Percentiles rank a stretch among this genome's conserved stretches.
phyloP scores from a whole-genome alignment of 495 filamentous ascomycete species.

The Lasiosphaeria hispida region DNA sequence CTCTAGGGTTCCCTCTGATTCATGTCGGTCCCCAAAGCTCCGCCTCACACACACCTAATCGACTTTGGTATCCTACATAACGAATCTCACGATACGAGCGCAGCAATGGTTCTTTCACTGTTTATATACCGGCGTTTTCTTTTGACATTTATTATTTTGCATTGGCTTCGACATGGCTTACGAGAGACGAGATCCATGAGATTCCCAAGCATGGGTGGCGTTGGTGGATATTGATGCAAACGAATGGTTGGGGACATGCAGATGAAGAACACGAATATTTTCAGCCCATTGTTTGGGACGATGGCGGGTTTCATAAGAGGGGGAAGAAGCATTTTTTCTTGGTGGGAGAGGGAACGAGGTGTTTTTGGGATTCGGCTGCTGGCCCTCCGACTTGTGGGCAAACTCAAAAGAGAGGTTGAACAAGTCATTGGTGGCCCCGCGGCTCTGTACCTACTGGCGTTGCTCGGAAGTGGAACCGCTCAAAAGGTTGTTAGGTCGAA shows the following conservation, averaged over 20 bases:
- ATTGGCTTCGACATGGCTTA: slow-evolving; percentile 14
- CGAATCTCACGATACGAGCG: slow-evolving; percentile 20
- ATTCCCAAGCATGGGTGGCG: slow-evolving; percentile 22
- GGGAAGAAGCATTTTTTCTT: background rate
- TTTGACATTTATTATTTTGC: slow-evolving; percentile 1
- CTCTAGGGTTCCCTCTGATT: background rate
- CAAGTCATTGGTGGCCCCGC: too few relatives aligned
- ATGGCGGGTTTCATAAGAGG: slow-evolving; percentile 5
- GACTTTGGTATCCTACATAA: slow-evolving; percentile 11
- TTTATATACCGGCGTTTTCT: slow-evolving; percentile 18
- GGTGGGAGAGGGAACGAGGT: background rate
- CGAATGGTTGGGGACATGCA: background rate
- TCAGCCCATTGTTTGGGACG: background rate
- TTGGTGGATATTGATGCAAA: slow-evolving; percentile 12
- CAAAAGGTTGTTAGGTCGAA: too few relatives aligned
- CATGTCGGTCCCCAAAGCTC: background rate
- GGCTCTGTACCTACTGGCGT: too few relatives aligned
- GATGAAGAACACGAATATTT: background rate
- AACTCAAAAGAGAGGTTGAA: too few relatives aligned
- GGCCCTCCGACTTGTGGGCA: too few relatives aligned
- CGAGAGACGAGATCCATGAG: slow-evolving; percentile 26
- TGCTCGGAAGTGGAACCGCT: too few relatives aligned
- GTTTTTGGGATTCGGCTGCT: background rate
- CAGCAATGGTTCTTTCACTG: slow-evolving; percentile 3
- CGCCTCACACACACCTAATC: background rate